These are phyloP conservation scores for Arabidopsis suecica DNA, from an alignment of 345 rosid genomes.

Conservation along the genomic window DNA sequence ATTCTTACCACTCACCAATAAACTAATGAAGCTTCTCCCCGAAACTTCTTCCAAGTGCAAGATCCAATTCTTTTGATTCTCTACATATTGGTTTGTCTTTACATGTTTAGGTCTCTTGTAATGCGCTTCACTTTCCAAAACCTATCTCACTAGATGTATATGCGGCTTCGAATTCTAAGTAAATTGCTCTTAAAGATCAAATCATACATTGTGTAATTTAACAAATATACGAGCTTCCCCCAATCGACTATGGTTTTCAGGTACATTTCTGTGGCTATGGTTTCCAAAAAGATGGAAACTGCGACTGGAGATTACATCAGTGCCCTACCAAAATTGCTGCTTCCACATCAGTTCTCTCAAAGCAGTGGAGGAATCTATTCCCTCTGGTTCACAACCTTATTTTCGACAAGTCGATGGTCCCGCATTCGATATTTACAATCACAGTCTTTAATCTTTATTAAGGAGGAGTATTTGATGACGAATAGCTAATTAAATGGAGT, in stretches of 20 bases:
- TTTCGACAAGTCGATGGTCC: background rate
- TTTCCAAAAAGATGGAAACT: background rate
- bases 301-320: no score
- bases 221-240: no score
- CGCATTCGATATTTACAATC: no score
- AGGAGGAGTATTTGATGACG: no score
- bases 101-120: no score
- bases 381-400: background rate
- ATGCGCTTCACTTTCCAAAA: no score
- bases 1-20: background rate
- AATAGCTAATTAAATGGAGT: no score
- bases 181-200: no score
- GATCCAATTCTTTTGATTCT: conserved; percentile 7
- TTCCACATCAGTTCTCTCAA: background rate
- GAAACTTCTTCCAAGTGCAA: background rate
- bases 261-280: background rate
- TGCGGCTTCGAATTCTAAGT: no score
- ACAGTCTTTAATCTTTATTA: no score
- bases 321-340: background rate
- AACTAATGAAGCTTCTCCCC: background rate
- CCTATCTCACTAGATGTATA: no score
- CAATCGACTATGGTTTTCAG: background rate
- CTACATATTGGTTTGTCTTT: background rate
- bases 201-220: no score
- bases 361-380: background rate